Conservation (phyloP, 345 rosid genomes). For the Eucalyptus erythrocorys region DNA sequence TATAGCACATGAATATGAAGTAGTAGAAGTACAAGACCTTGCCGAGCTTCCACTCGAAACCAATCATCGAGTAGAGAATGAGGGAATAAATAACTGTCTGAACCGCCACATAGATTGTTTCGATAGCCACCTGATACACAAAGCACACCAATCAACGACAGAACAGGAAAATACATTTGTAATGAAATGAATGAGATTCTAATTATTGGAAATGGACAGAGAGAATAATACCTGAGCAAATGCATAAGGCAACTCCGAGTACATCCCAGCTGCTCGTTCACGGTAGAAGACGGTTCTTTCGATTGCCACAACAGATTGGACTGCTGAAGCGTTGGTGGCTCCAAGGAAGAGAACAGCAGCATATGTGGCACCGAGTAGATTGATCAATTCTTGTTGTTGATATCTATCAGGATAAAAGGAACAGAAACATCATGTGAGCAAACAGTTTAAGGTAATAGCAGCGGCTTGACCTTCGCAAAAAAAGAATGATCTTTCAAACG, state of each 20-base stretch:
- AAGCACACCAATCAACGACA: not conserved
- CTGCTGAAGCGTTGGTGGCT: conserved; percentile 15
- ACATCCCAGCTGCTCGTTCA: conserved; percentile 36
- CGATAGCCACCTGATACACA: conserved; percentile 12
- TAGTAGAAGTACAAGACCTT: conserved; percentile 15
- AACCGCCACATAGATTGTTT: conserved; percentile 9
- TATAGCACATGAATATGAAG: conserved; percentile 17
- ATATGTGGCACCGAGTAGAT: conserved; percentile 21
- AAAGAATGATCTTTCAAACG: not conserved
- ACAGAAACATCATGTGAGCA: not conserved
- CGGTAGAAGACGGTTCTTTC: conserved; percentile 35
- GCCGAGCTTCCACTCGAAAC: conserved; percentile 3
- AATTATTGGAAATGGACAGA: not conserved
- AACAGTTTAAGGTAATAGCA: not conserved
- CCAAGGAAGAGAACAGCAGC: conserved; percentile 28
- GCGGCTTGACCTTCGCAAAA: not conserved
- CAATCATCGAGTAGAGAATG: conserved; percentile 9
- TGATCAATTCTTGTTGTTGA: conserved; percentile 11
- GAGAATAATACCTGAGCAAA: conserved; percentile 13
- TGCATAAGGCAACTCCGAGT: conserved; percentile 27
- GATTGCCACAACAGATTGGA: conserved; percentile 19
- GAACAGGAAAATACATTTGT: not conserved
- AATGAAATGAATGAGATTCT: not conserved
- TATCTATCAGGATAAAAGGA: not conserved
- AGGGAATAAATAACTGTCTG: conserved; percentile 7